A percentile compares a stretch with the other conserved stretches of the same genome.
These are phyloP conservation scores for Talaromyces sp. DNA, from an alignment of 2,329 filamentous ascomycete species.

Conservation along the genomic window DNA sequence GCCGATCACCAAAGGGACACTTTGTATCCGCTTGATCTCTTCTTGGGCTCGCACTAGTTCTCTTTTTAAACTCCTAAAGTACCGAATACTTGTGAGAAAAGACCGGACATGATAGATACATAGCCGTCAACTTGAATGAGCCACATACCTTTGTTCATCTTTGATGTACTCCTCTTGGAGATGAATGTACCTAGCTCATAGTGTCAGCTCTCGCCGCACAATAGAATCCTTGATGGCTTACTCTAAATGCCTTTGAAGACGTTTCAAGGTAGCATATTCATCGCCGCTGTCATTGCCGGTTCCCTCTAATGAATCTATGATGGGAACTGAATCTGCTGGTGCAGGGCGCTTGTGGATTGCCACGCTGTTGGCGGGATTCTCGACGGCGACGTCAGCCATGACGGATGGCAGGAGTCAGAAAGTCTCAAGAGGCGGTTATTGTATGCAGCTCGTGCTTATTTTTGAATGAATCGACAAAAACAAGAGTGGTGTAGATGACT, in stretches of 20 bases:
- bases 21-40: conserved; percentile 99
- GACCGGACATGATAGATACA: not conserved
- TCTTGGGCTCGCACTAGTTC: conserved; percentile 96
- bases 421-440: not conserved
- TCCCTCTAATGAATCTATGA: conserved; percentile 86
- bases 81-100: conserved; percentile 18
- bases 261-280: conserved; percentile 94
- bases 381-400: conserved; percentile 87
- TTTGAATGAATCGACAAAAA: not conserved
- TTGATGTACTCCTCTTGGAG: conserved; percentile 99
- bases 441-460: not conserved
- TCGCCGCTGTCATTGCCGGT: conserved; percentile 76
- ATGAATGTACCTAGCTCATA: conserved; percentile 71
- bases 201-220: conserved; percentile 3
- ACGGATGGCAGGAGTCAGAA: conserved; percentile 21
- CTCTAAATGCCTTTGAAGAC: conserved; percentile 93
- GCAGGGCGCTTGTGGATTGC: conserved; percentile 77
- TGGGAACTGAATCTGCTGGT: conserved; percentile 74
- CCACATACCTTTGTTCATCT: conserved; percentile 81
- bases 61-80: conserved; percentile 79
- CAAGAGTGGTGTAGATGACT: not conserved
- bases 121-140: not conserved
- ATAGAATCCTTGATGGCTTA: conserved; percentile 46
- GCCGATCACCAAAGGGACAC: conserved; percentile 93
- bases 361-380: conserved; percentile 71